phyloP scores from a whole-genome alignment of 192 early-diverging fungal species.

The Coemansia sp. region DNA sequence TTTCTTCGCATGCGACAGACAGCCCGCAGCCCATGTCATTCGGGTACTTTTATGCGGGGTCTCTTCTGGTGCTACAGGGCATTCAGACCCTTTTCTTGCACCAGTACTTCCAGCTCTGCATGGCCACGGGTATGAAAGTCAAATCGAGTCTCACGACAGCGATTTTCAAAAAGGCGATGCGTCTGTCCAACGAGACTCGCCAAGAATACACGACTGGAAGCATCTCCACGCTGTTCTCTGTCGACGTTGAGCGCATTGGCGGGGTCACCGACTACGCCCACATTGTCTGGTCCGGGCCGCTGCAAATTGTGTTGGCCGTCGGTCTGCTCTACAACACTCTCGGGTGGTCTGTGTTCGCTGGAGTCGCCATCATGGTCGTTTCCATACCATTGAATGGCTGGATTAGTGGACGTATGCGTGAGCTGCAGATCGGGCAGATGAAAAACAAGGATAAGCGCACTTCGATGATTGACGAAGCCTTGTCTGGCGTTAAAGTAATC shows the following conservation, averaged over 20 bases:
- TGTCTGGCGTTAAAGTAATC: slow-evolving; percentile 93
- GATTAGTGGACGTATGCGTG: slow-evolving; percentile 67
- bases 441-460: slow-evolving; percentile 79
- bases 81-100: slow-evolving; percentile 81
- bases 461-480: slow-evolving; percentile 79
- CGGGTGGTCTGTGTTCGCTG: slow-evolving; percentile 82
- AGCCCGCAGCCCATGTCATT: slow-evolving; percentile 64
- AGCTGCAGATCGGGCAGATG: slow-evolving; percentile 82
- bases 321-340: slow-evolving; percentile 81
- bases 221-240: slow-evolving; percentile 69
- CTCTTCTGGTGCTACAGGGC: slow-evolving; percentile 76
- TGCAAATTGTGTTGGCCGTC: slow-evolving; percentile 77
- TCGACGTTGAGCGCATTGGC: slow-evolving; percentile 66
- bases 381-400: slow-evolving; percentile 77
- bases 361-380: slow-evolving; percentile 80
- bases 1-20: slow-evolving; percentile 35
- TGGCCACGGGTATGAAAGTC: slow-evolving; percentile 73
- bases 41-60: slow-evolving; percentile 77
- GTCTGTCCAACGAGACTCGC: slow-evolving; percentile 77
- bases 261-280: slow-evolving; percentile 73
- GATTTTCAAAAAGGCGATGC: slow-evolving; percentile 84
- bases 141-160: slow-evolving; percentile 74
- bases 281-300: slow-evolving; percentile 74
- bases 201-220: slow-evolving; percentile 82
- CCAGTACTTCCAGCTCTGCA: slow-evolving; percentile 85